These are phyloP conservation scores for Cyclostephanos invisitatus DNA, from an alignment of 108 stramenopile species.

Conservation along the genomic window DNA sequence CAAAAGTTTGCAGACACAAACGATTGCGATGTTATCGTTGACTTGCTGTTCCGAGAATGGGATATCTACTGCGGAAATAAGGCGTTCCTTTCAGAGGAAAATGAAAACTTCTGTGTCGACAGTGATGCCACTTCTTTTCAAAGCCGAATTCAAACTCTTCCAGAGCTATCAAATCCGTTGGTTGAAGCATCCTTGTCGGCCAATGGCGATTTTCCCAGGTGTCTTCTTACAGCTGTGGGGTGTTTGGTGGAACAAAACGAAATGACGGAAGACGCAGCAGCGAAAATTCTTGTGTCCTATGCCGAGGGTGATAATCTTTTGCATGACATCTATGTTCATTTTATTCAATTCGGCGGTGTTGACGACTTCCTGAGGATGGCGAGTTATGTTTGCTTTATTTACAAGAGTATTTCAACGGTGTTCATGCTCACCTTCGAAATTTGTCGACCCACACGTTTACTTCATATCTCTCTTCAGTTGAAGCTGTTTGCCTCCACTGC, in stretches of 20 bases:
- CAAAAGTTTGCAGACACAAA: constrained; percentile 24
- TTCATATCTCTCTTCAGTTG: constrained; percentile 1
- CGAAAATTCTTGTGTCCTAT: constrained; percentile 16
- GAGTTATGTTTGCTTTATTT: background rate
- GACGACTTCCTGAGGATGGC: constrained; percentile 25
- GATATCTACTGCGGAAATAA: constrained; percentile 38
- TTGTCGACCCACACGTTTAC: background rate
- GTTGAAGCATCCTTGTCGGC: background rate
- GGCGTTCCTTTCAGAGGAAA: background rate
- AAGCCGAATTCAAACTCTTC: background rate
- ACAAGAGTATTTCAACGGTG: background rate
- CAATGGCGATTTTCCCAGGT: constrained; percentile 12
- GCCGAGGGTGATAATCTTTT: constrained; percentile 21
- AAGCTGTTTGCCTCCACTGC: constrained; percentile 13
- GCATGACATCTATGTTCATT: constrained; percentile 32
- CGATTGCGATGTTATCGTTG: constrained; percentile 23
- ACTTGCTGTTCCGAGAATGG: constrained; percentile 36
- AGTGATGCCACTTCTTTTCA: background rate
- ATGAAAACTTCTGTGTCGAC: background rate
- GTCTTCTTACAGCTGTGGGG: constrained; percentile 28
- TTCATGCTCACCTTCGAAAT: background rate
- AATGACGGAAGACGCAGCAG: constrained; percentile 26
- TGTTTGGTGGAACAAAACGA: constrained; percentile 28
- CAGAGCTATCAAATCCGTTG: background rate
- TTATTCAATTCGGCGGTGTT: constrained; percentile 27